Conservation (phyloP, 768 basidiomycete genomes). For the Lactarius akahatsu region DNA sequence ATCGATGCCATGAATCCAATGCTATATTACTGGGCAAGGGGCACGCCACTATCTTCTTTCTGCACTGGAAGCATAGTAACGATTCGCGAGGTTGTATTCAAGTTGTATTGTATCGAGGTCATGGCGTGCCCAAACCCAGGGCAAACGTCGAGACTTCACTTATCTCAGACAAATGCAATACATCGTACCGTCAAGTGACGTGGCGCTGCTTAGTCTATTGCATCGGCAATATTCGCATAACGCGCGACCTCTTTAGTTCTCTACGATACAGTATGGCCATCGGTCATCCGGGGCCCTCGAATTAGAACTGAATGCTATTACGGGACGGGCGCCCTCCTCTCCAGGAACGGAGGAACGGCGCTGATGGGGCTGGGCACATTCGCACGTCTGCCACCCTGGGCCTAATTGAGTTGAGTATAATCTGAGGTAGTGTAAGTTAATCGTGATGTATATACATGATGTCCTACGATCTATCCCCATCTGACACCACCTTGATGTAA, state of each 20-base stretch:
- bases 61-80: not conserved
- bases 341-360: not conserved
- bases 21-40: not conserved
- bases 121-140: not conserved
- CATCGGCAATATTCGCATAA: not conserved
- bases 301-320: not conserved
- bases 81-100: not conserved
- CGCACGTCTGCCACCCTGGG: not conserved
- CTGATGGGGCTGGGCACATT: not conserved
- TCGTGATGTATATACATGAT: too few species aligned
- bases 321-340: not conserved
- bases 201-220: not conserved
- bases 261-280: not conserved
- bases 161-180: not conserved
- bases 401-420: not conserved
- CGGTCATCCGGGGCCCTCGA: not conserved
- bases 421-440: not conserved
- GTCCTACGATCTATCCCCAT: not conserved
- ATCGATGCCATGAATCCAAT: not conserved
- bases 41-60: not conserved
- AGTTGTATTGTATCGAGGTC: not conserved
- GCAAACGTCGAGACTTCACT: not conserved
- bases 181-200: not conserved
- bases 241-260: not conserved
- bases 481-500: not conserved